Percentiles rank a stretch among this genome's conserved stretches.
phyloP scores from a whole-genome alignment of 192 early-diverging fungal species.

The Umbelopsis sp. region DNA sequence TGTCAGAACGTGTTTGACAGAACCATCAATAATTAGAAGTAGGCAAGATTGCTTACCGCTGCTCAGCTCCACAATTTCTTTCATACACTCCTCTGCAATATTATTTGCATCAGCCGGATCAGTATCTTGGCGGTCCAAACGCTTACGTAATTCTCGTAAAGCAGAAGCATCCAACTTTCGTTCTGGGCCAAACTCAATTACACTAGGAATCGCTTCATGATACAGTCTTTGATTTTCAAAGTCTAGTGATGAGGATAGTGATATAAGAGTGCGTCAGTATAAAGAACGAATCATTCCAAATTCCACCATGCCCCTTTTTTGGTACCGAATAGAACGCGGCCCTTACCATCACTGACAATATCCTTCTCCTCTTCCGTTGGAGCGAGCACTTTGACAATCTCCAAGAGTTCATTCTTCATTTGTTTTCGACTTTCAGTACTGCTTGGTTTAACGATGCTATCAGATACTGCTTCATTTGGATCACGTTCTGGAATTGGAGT shows the following conservation, averaged over 20 bases:
- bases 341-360: background rate
- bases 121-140: constrained; percentile 67
- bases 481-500: background rate
- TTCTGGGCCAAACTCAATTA: constrained; percentile 64
- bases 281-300: too few species aligned
- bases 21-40: background rate
- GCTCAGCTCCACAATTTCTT: constrained; percentile 87
- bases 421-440: background rate
- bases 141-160: constrained; percentile 83
- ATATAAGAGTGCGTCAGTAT: too few species aligned
- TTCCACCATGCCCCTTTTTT: background rate
- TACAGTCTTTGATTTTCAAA: background rate
- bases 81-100: constrained; percentile 79
- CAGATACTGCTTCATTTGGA: background rate
- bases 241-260: background rate
- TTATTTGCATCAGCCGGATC: constrained; percentile 72
- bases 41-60: constrained; percentile 61
- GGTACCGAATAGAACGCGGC: background rate
- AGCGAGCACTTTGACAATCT: background rate
- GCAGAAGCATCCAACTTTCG: constrained; percentile 74
- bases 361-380: background rate
- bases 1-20: background rate
- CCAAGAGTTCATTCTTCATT: constrained; percentile 2
- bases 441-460: background rate
- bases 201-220: constrained; percentile 52